phyloP scores from a whole-genome alignment of 1,139 yeast species.

The Hemisphaericaspora subhashii region DNA sequence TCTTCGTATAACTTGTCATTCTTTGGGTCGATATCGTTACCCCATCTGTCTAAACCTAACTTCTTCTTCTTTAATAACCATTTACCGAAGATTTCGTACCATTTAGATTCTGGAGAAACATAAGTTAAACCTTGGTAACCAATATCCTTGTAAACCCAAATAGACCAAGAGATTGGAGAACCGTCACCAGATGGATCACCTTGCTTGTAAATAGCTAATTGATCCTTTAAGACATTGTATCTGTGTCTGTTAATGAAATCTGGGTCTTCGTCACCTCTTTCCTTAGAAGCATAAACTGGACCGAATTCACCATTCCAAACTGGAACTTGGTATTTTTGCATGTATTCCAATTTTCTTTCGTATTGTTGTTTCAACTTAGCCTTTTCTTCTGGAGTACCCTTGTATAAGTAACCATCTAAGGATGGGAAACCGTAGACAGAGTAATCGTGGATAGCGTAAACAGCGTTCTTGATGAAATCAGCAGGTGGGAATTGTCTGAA shows the following conservation, averaged over 20 bases:
- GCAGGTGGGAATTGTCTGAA: constrained; percentile 43
- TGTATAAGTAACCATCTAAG: constrained; percentile 27
- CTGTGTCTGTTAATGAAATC: constrained; percentile 36
- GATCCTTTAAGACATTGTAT: constrained; percentile 41
- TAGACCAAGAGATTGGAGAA: constrained; percentile 45
- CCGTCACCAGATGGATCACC: constrained; percentile 49
- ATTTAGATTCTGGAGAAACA: constrained; percentile 41
- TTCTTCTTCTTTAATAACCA: constrained; percentile 41
- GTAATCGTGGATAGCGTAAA: constrained; percentile 50
- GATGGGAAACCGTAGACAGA: constrained; percentile 42
- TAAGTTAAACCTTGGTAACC: constrained; percentile 49
- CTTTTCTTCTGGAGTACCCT: constrained; percentile 31
- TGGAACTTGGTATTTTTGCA: constrained; percentile 37
- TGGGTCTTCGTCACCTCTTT: constrained; percentile 38
- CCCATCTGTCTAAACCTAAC: constrained; percentile 50
- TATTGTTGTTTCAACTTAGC: constrained; percentile 33
- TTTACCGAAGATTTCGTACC: constrained; percentile 38
- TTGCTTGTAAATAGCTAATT: constrained; percentile 36
- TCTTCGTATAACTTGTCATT: constrained; percentile 31
- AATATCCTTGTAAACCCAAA: constrained; percentile 53
- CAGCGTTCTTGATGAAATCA: constrained; percentile 33
- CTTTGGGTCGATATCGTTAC: constrained; percentile 41
- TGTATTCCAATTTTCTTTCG: constrained; percentile 41
- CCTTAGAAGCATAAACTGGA: constrained; percentile 44
- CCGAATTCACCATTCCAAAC: constrained; percentile 57